Base-by-base conservation (phyloP, 176 grass and related monocot species). In the Carex myosuroides region DNA sequence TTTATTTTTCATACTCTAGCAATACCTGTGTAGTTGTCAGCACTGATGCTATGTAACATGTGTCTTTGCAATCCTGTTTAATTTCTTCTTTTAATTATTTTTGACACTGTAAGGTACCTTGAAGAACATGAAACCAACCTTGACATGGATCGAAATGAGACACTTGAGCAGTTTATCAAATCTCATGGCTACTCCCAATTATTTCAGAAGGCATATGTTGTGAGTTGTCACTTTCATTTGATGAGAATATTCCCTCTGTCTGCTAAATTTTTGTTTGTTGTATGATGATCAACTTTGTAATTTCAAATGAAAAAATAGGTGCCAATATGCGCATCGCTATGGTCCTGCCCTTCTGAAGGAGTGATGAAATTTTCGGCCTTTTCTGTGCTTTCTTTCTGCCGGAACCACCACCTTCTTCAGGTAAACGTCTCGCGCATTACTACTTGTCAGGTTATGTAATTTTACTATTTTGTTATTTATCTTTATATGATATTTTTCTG, bases 351-450 rank as follows among this genome's bases (percentile, higher is more conserved):
- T 24, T 97, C 90, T 0, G 90, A 97, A 17, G 90, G 92, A 0
- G 94, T 94, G 0, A 29, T 92, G 26, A 86, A 84, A 17, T 97
- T 97, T 83, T 97, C 94, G 3, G 94, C 94, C 35, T 97, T 91
- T 90, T 91, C 90, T 69, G 95, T 97, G 6, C 90, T 97, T 52
- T 94, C 95, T 5, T 97, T 94, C 41, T 97, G 89, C 72, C 88
- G 89, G 16, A 98, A 98, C 7, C 92, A 98, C 44, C 92, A 98
- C 30, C 89, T 94, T 82, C 89, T 94, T 33, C 92, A 97, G 89
- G 94, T 90, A 54, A 16, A 30, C 33, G 20, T 41, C 35, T 20
- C 78, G 5, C 14, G 4, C 12, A 61, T 30, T 24, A 24, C 22
- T 55, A 55, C 22, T 76, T 76, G 46, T 29, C 46, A 44, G 17